A percentile compares a stretch with the other conserved stretches of the same genome.
These are phyloP conservation scores for Fusarium torulosum DNA, from an alignment of 2,329 filamentous ascomycete species.

Conservation along the genomic window DNA sequence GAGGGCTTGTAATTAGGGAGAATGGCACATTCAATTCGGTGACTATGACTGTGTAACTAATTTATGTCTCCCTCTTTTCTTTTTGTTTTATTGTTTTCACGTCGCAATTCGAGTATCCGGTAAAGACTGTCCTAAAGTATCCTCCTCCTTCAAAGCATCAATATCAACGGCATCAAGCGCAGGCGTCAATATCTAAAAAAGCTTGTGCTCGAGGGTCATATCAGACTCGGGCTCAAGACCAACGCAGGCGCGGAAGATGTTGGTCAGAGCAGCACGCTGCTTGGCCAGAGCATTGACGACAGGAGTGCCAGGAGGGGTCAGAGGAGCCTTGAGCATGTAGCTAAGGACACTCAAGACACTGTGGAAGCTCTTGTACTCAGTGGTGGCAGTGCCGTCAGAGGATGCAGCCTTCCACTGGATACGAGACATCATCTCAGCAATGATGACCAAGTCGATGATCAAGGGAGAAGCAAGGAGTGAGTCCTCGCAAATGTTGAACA, in stretches of 20 bases:
- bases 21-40: conserved; percentile 43
- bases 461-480: conserved; percentile 94
- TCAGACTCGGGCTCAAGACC: conserved; percentile 97
- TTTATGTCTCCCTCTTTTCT: conserved; percentile 39
- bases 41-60: conserved; percentile 37
- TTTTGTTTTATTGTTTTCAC: conserved; percentile 13
- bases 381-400: conserved; percentile 63
- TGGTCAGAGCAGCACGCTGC: conserved; percentile 93
- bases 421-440: conserved; percentile 98
- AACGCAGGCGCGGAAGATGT: conserved; percentile 98
- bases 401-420: conserved; percentile 85
- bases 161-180: conserved; percentile 7
- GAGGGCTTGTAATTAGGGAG: conserved; percentile 26
- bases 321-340: conserved; percentile 98
- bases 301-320: conserved; percentile 93
- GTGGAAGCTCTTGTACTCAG: conserved; percentile 93
- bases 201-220: conserved; percentile 99
- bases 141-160: conserved; percentile 8
- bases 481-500: conserved; percentile 99
- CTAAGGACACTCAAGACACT: conserved; percentile 95
- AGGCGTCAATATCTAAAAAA: conserved; percentile 70
- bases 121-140: conserved; percentile 34
- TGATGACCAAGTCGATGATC: conserved; percentile 94
- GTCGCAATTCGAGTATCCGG: conserved; percentile 14
- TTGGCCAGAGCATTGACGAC: conserved; percentile 96